Base-by-base conservation (phyloP, 805 yeast species). In the Starmerella bacillaris region DNA sequence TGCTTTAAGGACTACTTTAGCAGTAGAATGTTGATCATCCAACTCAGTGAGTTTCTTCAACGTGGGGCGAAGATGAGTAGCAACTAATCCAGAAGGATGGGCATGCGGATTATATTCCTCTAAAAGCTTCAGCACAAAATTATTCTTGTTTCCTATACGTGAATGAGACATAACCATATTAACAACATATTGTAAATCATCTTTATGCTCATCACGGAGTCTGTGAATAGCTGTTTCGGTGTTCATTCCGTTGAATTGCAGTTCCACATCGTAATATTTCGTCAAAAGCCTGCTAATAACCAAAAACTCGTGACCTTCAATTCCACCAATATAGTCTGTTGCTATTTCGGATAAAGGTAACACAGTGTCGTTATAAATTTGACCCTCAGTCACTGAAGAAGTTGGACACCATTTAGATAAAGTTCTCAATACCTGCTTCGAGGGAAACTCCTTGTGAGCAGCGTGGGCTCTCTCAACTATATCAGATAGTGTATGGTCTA, bases 1-100 rank as follows among this genome's bases (percentile, higher is more conserved):
- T 2, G 96, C 95, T 58, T 80, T 83, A 53, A 89, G 65, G 19
- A 94, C 80, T 34, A 86, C 95, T 64, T 84, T 86, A 20, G 94
- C 86, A 24, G 94, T 73, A 6, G 80, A 71, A 24, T 42, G 42
- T 54, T 94, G 76, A 18, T 89, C 70, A 49, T 86, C 96, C 44
- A 89, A 67, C 55, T 79, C 89, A 36, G 84, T 93, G 48, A 92
- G 65, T 37, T 70, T 64, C 58, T 74, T 76, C 62, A 89, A 69
- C 2, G 79, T 68, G 11, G 67, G 70, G 46, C 79, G 72, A 53
- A 89, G 67, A 39, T 70, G 63, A 43, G 67, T 60, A 28, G 83
- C 77, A 44, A 78, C 71, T 26, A 68, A 69, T 3, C 83, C 71
- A 35, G 77, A 67, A 34, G 74, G 67, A 54, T 75, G 83, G 53